Conservation (phyloP, 176 grass and related monocot species). For the Oryza officinalis region DNA sequence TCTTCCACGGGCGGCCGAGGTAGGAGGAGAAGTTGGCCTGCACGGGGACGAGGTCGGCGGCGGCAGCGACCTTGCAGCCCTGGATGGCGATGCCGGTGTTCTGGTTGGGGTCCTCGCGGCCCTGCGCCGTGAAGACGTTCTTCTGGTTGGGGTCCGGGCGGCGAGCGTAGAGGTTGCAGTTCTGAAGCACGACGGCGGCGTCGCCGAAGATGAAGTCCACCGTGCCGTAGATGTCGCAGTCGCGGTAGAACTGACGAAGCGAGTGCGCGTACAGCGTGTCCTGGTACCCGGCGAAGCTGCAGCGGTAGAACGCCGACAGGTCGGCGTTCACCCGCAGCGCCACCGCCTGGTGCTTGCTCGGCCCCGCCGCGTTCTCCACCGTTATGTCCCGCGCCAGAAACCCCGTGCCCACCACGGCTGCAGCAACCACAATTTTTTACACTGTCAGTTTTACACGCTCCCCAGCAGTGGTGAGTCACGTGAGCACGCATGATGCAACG, state of each 20-base stretch:
- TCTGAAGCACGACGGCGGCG: slow-evolving; percentile 72
- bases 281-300: slow-evolving; percentile 90
- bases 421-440: neutral
- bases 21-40: slow-evolving; percentile 54
- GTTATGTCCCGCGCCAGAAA: slow-evolving; percentile 80
- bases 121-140: slow-evolving; percentile 86
- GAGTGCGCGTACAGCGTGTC: slow-evolving; percentile 95
- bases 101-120: slow-evolving; percentile 80
- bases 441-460: neutral
- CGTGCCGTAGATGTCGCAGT: slow-evolving; percentile 91
- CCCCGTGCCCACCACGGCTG: slow-evolving; percentile 70
- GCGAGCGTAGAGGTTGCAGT: slow-evolving; percentile 86
- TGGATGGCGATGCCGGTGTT: slow-evolving; percentile 88
- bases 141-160: slow-evolving; percentile 54
- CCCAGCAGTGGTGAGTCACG: neutral
- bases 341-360: slow-evolving; percentile 76
- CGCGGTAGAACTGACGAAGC: slow-evolving; percentile 93
- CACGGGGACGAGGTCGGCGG: slow-evolving; percentile 67
- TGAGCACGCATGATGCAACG: neutral
- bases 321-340: slow-evolving; percentile 69
- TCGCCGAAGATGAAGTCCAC: slow-evolving; percentile 92
- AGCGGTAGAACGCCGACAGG: slow-evolving; percentile 70
- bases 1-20: slow-evolving; percentile 86
- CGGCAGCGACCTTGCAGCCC: slow-evolving; percentile 80
- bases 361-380: slow-evolving; percentile 85